Percentiles rank a stretch among this genome's conserved stretches.
These are phyloP conservation scores for Dysphania ambrosioides DNA, from an alignment of 148 eudicot species.

Conservation along the genomic window DNA sequence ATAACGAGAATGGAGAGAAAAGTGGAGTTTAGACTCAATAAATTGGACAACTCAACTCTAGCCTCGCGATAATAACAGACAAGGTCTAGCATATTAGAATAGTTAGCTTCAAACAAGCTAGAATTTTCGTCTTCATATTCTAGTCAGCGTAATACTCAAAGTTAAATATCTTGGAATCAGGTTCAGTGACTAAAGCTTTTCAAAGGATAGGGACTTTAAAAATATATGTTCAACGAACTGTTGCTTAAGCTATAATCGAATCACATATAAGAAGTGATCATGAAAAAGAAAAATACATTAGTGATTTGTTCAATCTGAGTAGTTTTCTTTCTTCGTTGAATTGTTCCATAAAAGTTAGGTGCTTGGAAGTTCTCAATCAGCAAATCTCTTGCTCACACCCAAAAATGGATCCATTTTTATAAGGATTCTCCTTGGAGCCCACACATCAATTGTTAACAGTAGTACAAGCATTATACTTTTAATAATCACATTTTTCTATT, in stretches of 20 bases:
- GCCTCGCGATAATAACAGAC: background rate
- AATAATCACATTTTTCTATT: no score
- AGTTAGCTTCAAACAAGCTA: background rate
- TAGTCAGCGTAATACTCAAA: background rate
- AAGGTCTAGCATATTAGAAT: no score
- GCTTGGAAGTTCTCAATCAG: slow-evolving; percentile 3
- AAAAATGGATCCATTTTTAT: background rate
- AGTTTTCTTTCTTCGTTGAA: background rate
- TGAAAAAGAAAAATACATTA: background rate
- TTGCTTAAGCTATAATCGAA: no score
- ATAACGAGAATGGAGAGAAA: no score
- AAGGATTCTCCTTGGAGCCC: background rate
- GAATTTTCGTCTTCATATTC: no score
- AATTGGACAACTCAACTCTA: no score
- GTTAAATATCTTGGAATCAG: background rate
- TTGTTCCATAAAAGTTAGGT: slow-evolving; percentile 11
- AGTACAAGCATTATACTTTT: no score
- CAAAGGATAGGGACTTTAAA: background rate
- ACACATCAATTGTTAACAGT: background rate
- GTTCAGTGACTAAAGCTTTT: background rate
- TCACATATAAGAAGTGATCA: no score
- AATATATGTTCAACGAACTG: no score
- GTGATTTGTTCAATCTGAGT: background rate
- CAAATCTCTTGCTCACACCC: background rate
- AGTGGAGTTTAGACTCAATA: no score